A percentile compares a stretch with the other conserved stretches of the same genome.
phyloP scores from a whole-genome alignment of 1,284 basidiomycete species.

The Stygiomarasmius scandens region DNA sequence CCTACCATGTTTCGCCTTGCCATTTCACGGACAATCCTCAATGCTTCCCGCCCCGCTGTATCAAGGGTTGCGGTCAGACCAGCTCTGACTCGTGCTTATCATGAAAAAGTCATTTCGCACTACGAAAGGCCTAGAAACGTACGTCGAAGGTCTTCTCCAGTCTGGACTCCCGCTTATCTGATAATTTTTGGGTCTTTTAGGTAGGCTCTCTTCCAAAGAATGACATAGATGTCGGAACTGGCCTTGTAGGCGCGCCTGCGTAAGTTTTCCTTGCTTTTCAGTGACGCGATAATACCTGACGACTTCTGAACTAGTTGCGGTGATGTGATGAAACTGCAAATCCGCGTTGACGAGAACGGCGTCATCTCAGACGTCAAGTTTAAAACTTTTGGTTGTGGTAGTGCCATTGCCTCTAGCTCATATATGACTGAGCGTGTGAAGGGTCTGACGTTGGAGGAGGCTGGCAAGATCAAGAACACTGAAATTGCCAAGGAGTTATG shows the following conservation, averaged over 20 bases:
- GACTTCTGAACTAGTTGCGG: conserved; percentile 57
- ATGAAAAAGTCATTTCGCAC: conserved; percentile 94
- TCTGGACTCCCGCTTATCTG: conserved; percentile 54
- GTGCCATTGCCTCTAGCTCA: conserved; percentile 95
- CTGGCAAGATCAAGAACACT: conserved; percentile 97
- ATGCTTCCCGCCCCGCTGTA: conserved; percentile 46
- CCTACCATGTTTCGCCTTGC: conserved; percentile 66
- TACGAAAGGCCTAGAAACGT: conserved; percentile 96
- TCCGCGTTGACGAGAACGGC: conserved; percentile 92
- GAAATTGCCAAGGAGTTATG: conserved; percentile 98
- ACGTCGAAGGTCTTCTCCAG: conserved; percentile 39
- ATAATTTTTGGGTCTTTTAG: conserved; percentile 52
- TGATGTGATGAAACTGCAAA: conserved; percentile 99
- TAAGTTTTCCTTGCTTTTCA: conserved; percentile 50
- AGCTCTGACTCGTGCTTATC: conserved; percentile 69
- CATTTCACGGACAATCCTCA: conserved; percentile 53
- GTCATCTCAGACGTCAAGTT: conserved; percentile 99
- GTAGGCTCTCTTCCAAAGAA: conserved; percentile 95
- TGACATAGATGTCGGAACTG: conserved; percentile 92
- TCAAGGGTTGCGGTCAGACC: conserved; percentile 46
- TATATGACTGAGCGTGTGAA: conserved; percentile 99
- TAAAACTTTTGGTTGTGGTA: conserved; percentile 97
- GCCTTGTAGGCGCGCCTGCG: conserved; percentile 97
- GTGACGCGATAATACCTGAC: conserved; percentile 15
- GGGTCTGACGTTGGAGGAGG: conserved; percentile 92